Base-by-base conservation (phyloP, 176 grass and related monocot species). In the Secale cereale region DNA sequence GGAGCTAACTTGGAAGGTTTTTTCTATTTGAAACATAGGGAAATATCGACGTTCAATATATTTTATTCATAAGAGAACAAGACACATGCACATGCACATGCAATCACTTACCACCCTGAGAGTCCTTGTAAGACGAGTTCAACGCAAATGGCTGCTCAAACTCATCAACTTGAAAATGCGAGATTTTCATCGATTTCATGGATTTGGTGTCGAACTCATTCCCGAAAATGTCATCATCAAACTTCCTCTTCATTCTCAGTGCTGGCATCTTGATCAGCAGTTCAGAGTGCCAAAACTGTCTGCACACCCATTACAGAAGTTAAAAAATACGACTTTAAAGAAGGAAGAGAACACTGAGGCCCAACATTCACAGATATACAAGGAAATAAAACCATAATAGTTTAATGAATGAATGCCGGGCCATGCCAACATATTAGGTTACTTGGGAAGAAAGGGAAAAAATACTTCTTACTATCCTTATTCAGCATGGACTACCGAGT, bases 231-330 rank as follows among this genome's bases (percentile, higher is more conserved):
- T 86, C 72, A 60, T 70, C 62, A 7, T 85, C 83, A 59, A 81
- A 70, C 61, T 87, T 92, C 15, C 84, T 95, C 86, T 95, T 95
- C 83, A 87, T 92, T 29, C 61, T 95, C 79, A 92, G 59, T 85
- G 86, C 86, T 77, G 93, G 91, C 93, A 95, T 92, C 70, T 88
- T 91, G 82, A 81, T 60, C 37, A 57, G 30, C 7, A 29, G 64
- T 77, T 76, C 10, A 85, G 52, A 10, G 5, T 69, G 62, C 54
- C 37, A 48, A 57, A 78, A 69, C 39, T 74, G 35, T 50, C 29
- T 81, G 54, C 36, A 54, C 17, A 54, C 70, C 13, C 30, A 91
- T 56, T 60, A 77, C 19, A 54, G 60, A 80, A 77, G 61, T 85
- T 56, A 32, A 3, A 77, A 68, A 81, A 64, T 69, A 19, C 1